Evolutionary conservation across 768 basidiomycete species (phyloP), one percentile per base, ranked within the genome.

Genomic region (Mycena albidolilacea): DNA sequence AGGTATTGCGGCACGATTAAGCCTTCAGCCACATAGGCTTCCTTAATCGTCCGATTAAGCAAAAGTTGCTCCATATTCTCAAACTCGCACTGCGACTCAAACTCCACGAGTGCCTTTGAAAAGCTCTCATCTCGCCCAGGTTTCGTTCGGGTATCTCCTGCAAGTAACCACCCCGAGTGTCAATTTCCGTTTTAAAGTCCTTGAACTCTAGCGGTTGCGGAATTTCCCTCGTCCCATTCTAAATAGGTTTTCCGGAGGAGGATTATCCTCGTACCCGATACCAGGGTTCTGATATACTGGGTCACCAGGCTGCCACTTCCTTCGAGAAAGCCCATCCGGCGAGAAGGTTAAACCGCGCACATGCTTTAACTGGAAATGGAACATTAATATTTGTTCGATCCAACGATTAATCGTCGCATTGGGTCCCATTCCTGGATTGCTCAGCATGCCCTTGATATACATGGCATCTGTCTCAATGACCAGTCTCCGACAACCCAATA

Each of bases 401-500:
- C 19, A 57, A 3, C 54, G 54, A 14, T 57, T 57, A 14, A 57
- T 57, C 0, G 54, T 57, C 1, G 54, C 30, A 19, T 57, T 57
- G 3, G 54, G 54, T 30, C 54, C 54, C 54, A 57, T 57, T 12
- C 79, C 30, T 19, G 65, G 65, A 17, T 67, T 67, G 15, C 15
- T 9, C 30, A 67, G 7, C 65, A 67, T 67, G 1, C 76, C 76
- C 46, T 76, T 76, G 43, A 79, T 66, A 17, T 73, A 79, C 8
- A 68, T 48, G 19, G 78, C 78, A 21, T 79, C 76, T 0, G 74
- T 72, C 15, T 81, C 65, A 0, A 67, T 30, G 2, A 67, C 65
- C 8, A 67, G 43, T 5, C 83, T 80, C 7, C 78, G 62, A 0
- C 67, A 64, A 0, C 80, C 79, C 1, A 78, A 71, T 1, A 81